phyloP scores from a whole-genome alignment of 805 yeast genomes.

The Saturnispora dispora region DNA sequence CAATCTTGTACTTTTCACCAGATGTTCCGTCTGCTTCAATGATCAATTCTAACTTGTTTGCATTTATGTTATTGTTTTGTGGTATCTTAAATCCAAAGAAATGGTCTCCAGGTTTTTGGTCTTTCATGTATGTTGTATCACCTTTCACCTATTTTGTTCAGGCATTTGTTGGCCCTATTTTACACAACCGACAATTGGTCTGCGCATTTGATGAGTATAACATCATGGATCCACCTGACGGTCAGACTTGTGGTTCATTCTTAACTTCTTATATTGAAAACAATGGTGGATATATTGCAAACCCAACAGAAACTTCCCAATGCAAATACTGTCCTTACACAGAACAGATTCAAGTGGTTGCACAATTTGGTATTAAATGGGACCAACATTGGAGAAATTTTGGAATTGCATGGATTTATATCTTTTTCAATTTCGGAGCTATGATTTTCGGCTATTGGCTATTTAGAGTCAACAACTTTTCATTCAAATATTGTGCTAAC shows the following conservation, averaged over 20 bases:
- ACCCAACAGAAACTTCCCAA: constrained; percentile 38
- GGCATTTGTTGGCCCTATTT: constrained; percentile 40
- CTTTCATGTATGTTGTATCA: constrained; percentile 64
- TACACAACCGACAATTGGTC: constrained; percentile 40
- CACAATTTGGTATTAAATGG: constrained; percentile 35
- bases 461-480: constrained; percentile 30
- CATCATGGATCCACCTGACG: constrained; percentile 45
- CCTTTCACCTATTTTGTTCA: constrained; percentile 65
- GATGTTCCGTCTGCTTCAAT: constrained; percentile 61
- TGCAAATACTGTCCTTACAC: constrained; percentile 43
- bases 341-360: constrained; percentile 38
- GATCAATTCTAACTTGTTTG: constrained; percentile 45
- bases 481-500: constrained; percentile 25
- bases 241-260: constrained; percentile 54
- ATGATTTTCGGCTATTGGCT: constrained; percentile 31
- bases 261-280: constrained; percentile 33
- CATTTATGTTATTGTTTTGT: constrained; percentile 54
- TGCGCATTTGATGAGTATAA: constrained; percentile 43
- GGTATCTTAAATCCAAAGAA: constrained; percentile 54
- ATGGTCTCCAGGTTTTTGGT: constrained; percentile 73
- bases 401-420: constrained; percentile 52
- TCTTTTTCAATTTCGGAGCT: constrained; percentile 40
- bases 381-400: constrained; percentile 54
- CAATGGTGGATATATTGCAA: constrained; percentile 46
- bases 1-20: constrained; percentile 50